phyloP scores from a whole-genome alignment of 2,329 filamentous ascomycete species.

The Fusarium continuum region DNA sequence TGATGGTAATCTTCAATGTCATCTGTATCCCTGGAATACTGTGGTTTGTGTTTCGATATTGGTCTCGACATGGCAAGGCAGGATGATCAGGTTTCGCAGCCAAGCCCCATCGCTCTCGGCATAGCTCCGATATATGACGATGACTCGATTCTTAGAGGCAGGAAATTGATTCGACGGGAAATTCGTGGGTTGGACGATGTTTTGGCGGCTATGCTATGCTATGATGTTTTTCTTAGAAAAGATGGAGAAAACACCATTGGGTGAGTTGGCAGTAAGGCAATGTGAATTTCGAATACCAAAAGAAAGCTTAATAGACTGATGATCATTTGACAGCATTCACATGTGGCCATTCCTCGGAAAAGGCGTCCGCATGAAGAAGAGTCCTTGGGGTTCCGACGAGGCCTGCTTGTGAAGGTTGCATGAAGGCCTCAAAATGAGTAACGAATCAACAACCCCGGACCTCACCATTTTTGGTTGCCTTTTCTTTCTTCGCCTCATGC shows the following conservation, averaged over 20 bases:
- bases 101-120: too few species aligned
- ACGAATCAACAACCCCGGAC: too few species aligned
- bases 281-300: too few species aligned
- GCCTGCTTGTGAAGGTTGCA: not conserved
- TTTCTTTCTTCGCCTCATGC: not conserved
- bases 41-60: not conserved
- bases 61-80: too few species aligned
- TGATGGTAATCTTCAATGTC: not conserved
- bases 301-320: not conserved
- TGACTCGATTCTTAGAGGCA: too few species aligned
- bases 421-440: constrained; percentile 5
- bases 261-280: not conserved
- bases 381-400: not conserved
- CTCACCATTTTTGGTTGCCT: not conserved
- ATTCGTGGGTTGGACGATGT: not conserved
- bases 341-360: not conserved
- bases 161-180: not conserved
- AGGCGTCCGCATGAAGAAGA: not conserved
- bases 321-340: not conserved
- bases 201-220: not conserved
- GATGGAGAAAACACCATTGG: not conserved
- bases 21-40: not conserved
- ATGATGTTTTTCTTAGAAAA: not conserved
- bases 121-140: too few species aligned
- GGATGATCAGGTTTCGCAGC: too few species aligned